These are phyloP conservation scores for Gastrolobium bilobum DNA, from an alignment of 306 rosid species.

Conservation along the genomic window DNA sequence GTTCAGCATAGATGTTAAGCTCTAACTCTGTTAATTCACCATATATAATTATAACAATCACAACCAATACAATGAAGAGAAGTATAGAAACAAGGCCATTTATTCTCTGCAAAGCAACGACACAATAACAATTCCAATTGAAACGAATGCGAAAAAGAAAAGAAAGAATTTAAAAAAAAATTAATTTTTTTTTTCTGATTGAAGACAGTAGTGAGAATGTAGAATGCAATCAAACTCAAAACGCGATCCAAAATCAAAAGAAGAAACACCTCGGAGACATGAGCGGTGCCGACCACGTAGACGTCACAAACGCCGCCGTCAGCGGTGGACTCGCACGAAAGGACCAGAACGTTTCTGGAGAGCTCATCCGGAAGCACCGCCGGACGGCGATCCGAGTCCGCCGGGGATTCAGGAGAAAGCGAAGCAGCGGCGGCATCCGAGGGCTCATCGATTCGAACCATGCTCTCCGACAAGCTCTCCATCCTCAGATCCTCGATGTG, in stretches of 20 bases:
- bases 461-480: slow-evolving; percentile 74
- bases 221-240: slow-evolving; percentile 12
- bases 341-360: slow-evolving; percentile 66
- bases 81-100: neutral
- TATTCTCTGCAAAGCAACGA: slow-evolving; percentile 31
- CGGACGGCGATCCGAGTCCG: slow-evolving; percentile 50
- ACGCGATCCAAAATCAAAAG: neutral
- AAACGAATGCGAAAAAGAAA: neutral
- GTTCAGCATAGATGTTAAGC: slow-evolving; percentile 39
- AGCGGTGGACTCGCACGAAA: slow-evolving; percentile 81
- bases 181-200: slow-evolving; percentile 15
- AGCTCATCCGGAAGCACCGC: slow-evolving; percentile 77
- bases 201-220: slow-evolving; percentile 36
- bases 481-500: slow-evolving; percentile 74
- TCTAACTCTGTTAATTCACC: slow-evolving; percentile 6
- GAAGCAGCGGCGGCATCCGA: slow-evolving; percentile 35
- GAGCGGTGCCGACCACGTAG: slow-evolving; percentile 90
- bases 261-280: slow-evolving; percentile 78
- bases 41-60: neutral
- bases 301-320: slow-evolving; percentile 81
- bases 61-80: neutral
- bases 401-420: slow-evolving; percentile 34
- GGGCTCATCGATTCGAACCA: slow-evolving; percentile 74
- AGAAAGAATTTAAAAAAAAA: neutral
- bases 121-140: slow-evolving; percentile 18